These are phyloP conservation scores for Colletotrichum sp. DNA, from an alignment of 2,329 filamentous ascomycete genomes.

Conservation along the genomic window DNA sequence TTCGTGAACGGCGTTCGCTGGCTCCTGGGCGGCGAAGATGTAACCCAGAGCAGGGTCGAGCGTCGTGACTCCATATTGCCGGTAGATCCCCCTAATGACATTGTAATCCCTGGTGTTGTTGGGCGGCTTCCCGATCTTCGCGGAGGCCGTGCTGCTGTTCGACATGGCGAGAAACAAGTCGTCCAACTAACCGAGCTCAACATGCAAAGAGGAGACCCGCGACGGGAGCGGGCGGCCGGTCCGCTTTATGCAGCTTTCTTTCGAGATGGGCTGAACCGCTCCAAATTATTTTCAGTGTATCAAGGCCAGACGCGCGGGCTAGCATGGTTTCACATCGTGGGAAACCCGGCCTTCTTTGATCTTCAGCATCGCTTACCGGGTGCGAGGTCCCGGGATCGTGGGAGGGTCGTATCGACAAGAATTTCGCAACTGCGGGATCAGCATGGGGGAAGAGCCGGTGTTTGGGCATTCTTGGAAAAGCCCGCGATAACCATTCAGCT, in stretches of 20 bases:
- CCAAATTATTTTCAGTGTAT: background rate
- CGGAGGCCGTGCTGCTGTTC: background rate
- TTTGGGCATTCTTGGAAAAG: background rate
- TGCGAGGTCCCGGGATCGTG: background rate
- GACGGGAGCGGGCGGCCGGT: background rate
- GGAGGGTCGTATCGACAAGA: background rate
- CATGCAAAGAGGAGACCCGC: background rate
- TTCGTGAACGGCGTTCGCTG: slow-evolving; percentile 5
- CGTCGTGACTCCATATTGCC: slow-evolving; percentile 10
- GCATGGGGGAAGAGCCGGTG: background rate
- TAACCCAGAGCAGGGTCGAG: slow-evolving; percentile 12
- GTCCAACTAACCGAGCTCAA: background rate
- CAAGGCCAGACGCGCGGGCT: background rate
- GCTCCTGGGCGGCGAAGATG: slow-evolving; percentile 2
- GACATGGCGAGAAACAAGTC: slow-evolving; percentile 9
- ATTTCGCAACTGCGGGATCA: background rate
- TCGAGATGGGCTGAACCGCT: background rate
- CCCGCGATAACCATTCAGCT: background rate
- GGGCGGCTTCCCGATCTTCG: slow-evolving; percentile 12
- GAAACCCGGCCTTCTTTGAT: background rate
- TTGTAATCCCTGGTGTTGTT: slow-evolving; percentile 14
- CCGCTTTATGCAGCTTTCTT: background rate
- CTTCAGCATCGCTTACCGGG: background rate
- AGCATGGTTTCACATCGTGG: background rate
- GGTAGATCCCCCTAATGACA: slow-evolving; percentile 16